Evolutionary conservation across 192 early-diverging fungal species (phyloP).

Genomic region (Umbelopsis ramanniana): DNA sequence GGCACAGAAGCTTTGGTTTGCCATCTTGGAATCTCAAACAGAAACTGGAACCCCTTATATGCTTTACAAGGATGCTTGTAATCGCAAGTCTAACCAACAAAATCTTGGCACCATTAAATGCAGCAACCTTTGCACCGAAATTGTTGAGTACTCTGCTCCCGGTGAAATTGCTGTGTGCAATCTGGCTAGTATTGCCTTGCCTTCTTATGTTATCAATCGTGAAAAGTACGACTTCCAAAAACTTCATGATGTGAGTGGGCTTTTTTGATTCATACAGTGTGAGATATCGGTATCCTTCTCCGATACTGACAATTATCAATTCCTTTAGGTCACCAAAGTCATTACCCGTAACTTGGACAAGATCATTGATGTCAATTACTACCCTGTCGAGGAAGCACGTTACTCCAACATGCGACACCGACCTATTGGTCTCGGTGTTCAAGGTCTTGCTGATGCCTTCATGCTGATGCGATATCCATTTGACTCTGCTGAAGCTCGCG

Average conservation of each 20-base stretch:
- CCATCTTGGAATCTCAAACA: conserved; percentile 93
- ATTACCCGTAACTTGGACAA: conserved; percentile 93
- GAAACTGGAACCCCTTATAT: conserved; percentile 99
- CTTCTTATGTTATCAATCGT: conserved; percentile 75
- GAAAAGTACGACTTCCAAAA: conserved; percentile 81
- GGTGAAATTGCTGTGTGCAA: conserved; percentile 99
- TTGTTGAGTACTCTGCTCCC: conserved; percentile 94
- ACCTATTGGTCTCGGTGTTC: conserved; percentile 98
- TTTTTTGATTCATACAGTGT: background rate
- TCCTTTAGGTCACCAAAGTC: conserved; percentile 75
- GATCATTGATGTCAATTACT: conserved; percentile 97
- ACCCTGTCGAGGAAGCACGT: conserved; percentile 89
- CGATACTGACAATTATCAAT: background rate
- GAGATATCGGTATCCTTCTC: background rate
- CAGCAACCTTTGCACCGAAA: conserved; percentile 97
- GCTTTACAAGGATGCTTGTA: conserved; percentile 99
- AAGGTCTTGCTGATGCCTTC: conserved; percentile 97
- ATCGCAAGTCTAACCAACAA: conserved; percentile 98
- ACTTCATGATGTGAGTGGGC: conserved; percentile 62
- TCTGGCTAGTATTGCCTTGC: conserved; percentile 91
- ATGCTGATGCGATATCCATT: conserved; percentile 95
- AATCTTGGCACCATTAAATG: conserved; percentile 99
- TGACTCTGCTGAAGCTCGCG: conserved; percentile 81
- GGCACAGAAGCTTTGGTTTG: conserved; percentile 98
- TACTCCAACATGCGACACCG: conserved; percentile 93